Evolutionary conservation across 2,329 filamentous ascomycete species (phyloP).

Genomic region (Clarireedia homoeocarpa): DNA sequence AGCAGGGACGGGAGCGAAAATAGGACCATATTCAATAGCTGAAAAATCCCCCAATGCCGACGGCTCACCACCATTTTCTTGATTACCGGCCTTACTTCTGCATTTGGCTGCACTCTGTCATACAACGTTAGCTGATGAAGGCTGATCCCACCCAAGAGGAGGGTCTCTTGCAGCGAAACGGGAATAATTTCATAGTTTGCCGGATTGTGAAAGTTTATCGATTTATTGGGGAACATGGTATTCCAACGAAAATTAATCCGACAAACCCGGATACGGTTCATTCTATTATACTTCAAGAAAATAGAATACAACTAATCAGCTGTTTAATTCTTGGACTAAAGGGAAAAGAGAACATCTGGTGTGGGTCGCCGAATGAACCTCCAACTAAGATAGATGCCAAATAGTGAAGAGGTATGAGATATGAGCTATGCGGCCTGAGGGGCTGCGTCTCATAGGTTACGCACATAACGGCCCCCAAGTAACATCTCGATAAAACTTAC

Average conservation of each 20-base stretch:
- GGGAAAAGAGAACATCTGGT: too few species aligned
- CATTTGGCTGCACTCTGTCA: background rate
- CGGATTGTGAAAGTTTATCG: background rate
- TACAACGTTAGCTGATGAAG: constrained; percentile 4
- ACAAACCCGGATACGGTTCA: background rate
- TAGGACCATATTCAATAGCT: background rate
- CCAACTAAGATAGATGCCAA: too few species aligned
- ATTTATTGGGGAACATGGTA: background rate
- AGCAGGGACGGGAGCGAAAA: background rate
- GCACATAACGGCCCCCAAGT: too few species aligned
- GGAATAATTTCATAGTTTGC: background rate
- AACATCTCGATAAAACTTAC: too few species aligned
- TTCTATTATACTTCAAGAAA: background rate
- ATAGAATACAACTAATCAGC: background rate
- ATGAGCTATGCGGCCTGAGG: too few species aligned
- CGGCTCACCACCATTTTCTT: too few species aligned
- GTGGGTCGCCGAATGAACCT: too few species aligned
- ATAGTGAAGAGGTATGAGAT: too few species aligned
- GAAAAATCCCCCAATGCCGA: background rate
- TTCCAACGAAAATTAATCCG: constrained; percentile 6
- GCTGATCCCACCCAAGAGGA: constrained; percentile 3
- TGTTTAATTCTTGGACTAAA: too few species aligned
- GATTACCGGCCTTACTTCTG: constrained; percentile 1
- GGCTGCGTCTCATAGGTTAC: too few species aligned
- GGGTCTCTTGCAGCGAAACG: background rate